Evolutionary conservation across 164 flowering plant genomes (phyloP).

Genomic region (Pachysandra terminalis): DNA sequence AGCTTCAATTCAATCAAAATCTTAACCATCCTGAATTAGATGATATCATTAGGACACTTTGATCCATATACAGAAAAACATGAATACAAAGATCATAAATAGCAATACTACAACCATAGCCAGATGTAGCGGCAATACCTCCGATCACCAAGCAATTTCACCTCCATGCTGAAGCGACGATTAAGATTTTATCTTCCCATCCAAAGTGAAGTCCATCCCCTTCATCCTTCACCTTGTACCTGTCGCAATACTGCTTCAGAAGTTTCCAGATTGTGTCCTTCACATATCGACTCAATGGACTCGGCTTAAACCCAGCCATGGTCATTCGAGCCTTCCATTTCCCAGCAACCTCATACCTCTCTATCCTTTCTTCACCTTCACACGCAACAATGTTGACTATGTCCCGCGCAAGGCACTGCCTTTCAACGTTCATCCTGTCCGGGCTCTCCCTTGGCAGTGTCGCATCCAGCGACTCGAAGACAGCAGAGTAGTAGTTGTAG

Average conservation of each 20-base stretch:
- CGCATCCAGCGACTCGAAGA: conserved; percentile 85
- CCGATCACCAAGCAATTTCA: conserved; percentile 18
- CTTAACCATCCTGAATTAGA: too few relatives aligned
- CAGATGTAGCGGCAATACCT: not conserved
- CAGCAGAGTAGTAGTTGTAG: conserved; percentile 84
- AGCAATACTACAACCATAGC: not conserved
- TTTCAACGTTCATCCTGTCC: conserved; percentile 89
- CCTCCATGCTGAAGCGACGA: conserved; percentile 85
- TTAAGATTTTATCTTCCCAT: conserved; percentile 82
- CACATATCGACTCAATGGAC: conserved; percentile 53
- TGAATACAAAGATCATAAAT: too few relatives aligned
- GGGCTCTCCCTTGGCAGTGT: conserved; percentile 80
- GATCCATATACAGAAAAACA: too few relatives aligned
- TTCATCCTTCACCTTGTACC: conserved; percentile 67
- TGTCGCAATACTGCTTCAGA: conserved; percentile 60
- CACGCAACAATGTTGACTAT: conserved; percentile 92
- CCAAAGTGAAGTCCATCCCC: conserved; percentile 74
- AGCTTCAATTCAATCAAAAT: too few relatives aligned
- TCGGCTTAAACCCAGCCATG: conserved; percentile 83
- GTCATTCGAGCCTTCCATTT: conserved; percentile 97
- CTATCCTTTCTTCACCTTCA: conserved; percentile 93
- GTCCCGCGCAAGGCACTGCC: conserved; percentile 88
- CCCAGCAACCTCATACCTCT: conserved; percentile 91
- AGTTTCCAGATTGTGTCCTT: conserved; percentile 38
- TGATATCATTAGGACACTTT: too few relatives aligned